Conservation (phyloP, 306 rosid species). For the Arachis hypogaea region DNA sequence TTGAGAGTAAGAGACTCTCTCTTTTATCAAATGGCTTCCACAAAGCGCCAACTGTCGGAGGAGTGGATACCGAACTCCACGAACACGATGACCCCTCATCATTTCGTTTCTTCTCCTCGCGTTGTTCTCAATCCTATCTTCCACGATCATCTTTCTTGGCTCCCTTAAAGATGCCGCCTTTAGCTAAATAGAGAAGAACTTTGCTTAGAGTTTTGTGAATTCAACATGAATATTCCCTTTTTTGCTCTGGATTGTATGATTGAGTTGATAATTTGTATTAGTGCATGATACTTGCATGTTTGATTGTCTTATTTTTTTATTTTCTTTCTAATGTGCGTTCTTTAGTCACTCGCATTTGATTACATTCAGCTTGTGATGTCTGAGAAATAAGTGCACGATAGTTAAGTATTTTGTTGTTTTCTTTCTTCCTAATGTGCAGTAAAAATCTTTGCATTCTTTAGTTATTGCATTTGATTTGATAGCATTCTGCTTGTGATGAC, state of each 20-base stretch:
- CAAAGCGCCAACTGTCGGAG: constrained; percentile 14
- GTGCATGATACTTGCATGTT: not conserved
- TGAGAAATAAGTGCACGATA: not conserved
- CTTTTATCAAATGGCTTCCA: not conserved
- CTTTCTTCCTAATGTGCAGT: not conserved
- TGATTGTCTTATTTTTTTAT: not conserved
- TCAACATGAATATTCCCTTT: not conserved
- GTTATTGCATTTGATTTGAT: not conserved
- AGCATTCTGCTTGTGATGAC: not conserved
- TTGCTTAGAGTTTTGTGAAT: not conserved
- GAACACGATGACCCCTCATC: not conserved
- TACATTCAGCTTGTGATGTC: not conserved
- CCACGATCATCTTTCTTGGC: no score
- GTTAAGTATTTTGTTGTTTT: not conserved
- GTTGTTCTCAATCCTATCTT: constrained; percentile 4
- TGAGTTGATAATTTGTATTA: not conserved
- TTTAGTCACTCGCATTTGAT: not conserved
- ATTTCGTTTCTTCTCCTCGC: not conserved
- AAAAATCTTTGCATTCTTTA: not conserved
- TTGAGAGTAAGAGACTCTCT: not conserved
- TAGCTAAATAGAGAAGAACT: not conserved
- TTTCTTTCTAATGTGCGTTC: not conserved
- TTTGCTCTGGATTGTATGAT: not conserved
- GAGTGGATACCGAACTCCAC: not conserved
- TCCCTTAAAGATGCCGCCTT: not conserved